Evolutionary conservation across 805 yeast species (phyloP).

Genomic region (Candida parachauliodes): DNA sequence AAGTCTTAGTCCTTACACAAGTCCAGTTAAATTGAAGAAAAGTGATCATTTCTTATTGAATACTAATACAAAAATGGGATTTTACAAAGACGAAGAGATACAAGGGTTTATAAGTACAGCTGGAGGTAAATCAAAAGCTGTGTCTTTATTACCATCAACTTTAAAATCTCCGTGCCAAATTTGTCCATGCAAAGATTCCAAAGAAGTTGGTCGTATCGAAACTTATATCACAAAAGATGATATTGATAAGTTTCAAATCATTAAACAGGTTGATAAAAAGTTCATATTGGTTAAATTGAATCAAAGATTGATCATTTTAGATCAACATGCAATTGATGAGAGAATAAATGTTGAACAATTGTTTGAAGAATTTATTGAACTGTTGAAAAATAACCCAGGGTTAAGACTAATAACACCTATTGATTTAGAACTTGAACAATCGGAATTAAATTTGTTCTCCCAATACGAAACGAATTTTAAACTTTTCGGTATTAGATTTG

Average conservation of each 20-base stretch:
- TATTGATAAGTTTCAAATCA: constrained; percentile 24
- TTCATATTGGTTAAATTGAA: constrained; percentile 49
- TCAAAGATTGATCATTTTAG: constrained; percentile 43
- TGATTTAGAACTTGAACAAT: not conserved
- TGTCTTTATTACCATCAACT: too few species aligned
- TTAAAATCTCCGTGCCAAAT: not conserved
- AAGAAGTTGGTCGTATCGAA: not conserved
- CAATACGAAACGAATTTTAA: constrained; percentile 13
- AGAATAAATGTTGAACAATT: constrained; percentile 57
- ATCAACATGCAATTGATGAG: constrained; percentile 88
- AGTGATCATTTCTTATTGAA: constrained; percentile 5
- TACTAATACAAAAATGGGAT: constrained; percentile 5
- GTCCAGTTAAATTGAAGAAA: constrained; percentile 6
- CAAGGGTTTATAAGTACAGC: constrained; percentile 2
- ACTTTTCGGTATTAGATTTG: constrained; percentile 17
- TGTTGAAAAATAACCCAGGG: constrained; percentile 12
- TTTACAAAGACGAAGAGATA: constrained; percentile 6
- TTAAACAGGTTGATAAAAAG: constrained; percentile 61
- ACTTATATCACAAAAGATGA: constrained; percentile 13
- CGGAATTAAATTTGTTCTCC: constrained; percentile 12
- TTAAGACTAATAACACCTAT: constrained; percentile 6
- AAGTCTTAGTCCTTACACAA: constrained; percentile 3
- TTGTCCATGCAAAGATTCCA: not conserved
- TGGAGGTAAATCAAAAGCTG: not conserved
- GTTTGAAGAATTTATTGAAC: constrained; percentile 32